Evolutionary conservation across 2,329 filamentous ascomycete species (phyloP), one percentile per base, ranked within the genome.

Genomic region (Botryotinia narcissicola): DNA sequence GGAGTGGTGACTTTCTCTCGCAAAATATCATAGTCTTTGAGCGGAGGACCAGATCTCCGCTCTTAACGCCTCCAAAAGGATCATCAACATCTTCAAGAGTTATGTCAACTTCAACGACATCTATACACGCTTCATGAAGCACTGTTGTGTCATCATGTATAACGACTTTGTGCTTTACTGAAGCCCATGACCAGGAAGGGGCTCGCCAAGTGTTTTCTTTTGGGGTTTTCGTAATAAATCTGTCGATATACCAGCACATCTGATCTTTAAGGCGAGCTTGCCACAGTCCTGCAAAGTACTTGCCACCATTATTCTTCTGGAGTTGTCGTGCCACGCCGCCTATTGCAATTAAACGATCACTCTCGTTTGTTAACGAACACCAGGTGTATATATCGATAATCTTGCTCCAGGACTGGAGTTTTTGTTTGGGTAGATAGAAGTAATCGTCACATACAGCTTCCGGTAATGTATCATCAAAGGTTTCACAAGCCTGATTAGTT

Each of bases 141-240:
- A n/a, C 2, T 7, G 0, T 0, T n/a, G 4, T 3, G n/a, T 51
- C 48, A 3, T 0, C 1, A 6, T 5, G 12, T 3, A 51, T 0
- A n/a, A 0, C 14, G 10, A 51, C 25, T n/a, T 0, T 0, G 6
- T 7, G 2, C 0, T 51, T 51, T 1, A 7, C 48, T 54, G 48
- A 25, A n/a, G 25, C 48, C 48, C 48, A 54, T 7, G 48, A 54
- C 48, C 48, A 54, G 12, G 48, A 54, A 16, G 48, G 48, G 5
- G 48, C 48, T n/a, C 5, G 12, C 25, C 48, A 16, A 16, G 12
- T n/a, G 12, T 16, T 54, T 54, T 16, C 22, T 35, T 7, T 35
- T 35, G 35, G 35, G 35, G 35, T 35, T 35, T 35, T 35, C 35
- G 35, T 35, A 35, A 35, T 35, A 35, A 35, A 35, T 6, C 35